These are phyloP conservation scores for Cucumis melo DNA, from an alignment of 306 rosid genomes.

Conservation along the genomic window DNA sequence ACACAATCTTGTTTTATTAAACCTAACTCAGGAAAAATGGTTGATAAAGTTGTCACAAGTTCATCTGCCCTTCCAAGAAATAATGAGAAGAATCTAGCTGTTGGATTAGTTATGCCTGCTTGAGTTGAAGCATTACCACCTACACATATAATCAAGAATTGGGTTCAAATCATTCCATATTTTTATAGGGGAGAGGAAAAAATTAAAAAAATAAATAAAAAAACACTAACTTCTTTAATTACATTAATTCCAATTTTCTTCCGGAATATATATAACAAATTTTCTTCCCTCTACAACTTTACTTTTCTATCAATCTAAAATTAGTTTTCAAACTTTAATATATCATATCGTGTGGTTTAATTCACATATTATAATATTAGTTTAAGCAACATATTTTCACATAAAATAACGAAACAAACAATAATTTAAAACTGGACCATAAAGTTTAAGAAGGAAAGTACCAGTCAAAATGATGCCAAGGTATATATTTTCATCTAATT, in stretches of 20 bases:
- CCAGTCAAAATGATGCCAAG: slow-evolving; percentile 11
- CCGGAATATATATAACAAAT: too few species aligned
- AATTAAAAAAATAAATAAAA: too few species aligned
- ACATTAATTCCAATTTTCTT: too few species aligned
- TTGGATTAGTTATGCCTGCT: slow-evolving; percentile 20
- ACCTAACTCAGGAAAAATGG: too few species aligned
- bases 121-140: slow-evolving; percentile 11
- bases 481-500: slow-evolving; percentile 35
- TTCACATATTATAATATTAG: not conserved
- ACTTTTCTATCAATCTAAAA: too few species aligned
- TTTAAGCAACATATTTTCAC: not conserved
- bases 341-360: not conserved
- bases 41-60: slow-evolving; percentile 12
- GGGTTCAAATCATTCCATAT: too few species aligned
- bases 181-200: too few species aligned
- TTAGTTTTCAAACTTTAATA: too few species aligned
- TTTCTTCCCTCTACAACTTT: too few species aligned
- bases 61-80: slow-evolving; percentile 33
- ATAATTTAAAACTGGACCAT: not conserved
- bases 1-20: too few species aligned
- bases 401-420: not conserved
- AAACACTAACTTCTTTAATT: too few species aligned
- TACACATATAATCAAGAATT: not conserved
- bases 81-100: slow-evolving; percentile 14
- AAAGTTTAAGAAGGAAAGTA: not conserved